These are phyloP conservation scores for Neophaeococcomyces aloes DNA, from an alignment of 2,329 filamentous ascomycete genomes.

Conservation along the genomic window DNA sequence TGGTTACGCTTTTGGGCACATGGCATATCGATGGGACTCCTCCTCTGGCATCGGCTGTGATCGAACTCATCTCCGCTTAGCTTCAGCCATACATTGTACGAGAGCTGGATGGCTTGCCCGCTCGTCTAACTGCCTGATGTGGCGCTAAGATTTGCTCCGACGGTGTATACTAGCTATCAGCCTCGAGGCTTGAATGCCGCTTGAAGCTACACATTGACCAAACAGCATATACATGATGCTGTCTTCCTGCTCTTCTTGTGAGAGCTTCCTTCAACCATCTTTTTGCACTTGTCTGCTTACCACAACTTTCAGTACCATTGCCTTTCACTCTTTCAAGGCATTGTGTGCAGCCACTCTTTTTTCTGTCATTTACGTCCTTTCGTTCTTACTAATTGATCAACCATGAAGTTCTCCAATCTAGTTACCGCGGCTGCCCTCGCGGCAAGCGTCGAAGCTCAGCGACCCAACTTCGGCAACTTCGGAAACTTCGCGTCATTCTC, in stretches of 20 bases:
- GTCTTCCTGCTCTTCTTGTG: neutral
- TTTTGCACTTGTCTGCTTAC: neutral
- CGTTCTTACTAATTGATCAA: neutral
- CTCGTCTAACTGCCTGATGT: no score
- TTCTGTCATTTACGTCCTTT: neutral
- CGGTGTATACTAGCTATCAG: no score
- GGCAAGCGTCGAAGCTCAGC: neutral
- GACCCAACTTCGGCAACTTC: conserved; percentile 19
- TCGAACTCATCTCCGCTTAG: no score
- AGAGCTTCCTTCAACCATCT: neutral
- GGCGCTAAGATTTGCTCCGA: no score
- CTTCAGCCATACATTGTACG: no score
- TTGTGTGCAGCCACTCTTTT: conserved; percentile 5
- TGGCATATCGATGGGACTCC: no score
- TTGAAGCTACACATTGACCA: no score
- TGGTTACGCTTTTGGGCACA: no score
- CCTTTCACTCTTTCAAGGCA: conserved; percentile 8
- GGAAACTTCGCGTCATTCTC: conserved; percentile 18
- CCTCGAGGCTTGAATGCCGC: no score
- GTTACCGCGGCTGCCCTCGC: neutral
- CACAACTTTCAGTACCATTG: conserved; percentile 1
- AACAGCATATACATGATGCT: no score
- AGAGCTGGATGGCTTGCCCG: no score
- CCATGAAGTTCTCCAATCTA: conserved; percentile 3
- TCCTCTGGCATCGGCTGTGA: no score